These are phyloP conservation scores for Verticillium albo-atrum DNA, from an alignment of 2,329 filamentous ascomycete species.

Conservation along the genomic window DNA sequence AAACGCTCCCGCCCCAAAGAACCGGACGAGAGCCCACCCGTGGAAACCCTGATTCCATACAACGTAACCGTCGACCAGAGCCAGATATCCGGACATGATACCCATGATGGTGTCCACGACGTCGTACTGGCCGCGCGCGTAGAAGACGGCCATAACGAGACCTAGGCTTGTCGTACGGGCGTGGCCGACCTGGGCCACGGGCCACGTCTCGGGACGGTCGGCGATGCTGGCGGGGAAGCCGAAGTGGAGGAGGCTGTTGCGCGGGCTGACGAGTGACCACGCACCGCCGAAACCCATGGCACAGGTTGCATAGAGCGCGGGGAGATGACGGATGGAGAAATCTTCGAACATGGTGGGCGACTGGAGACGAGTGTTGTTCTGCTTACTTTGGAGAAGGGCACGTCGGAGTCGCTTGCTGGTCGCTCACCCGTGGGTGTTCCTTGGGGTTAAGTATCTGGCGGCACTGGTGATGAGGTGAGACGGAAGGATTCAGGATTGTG, in stretches of 20 bases:
- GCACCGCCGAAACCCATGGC: constrained; percentile 13
- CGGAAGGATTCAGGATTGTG: neutral
- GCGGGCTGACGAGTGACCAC: constrained; percentile 10
- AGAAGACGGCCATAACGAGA: constrained; percentile 16
- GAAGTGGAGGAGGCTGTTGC: constrained; percentile 13
- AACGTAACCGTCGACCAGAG: constrained; percentile 10
- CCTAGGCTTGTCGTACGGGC: constrained; percentile 14
- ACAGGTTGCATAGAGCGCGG: constrained; percentile 11
- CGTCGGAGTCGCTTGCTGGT: too few species aligned
- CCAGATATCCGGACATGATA: constrained; percentile 10
- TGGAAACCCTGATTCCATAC: constrained; percentile 10
- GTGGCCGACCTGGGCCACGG: constrained; percentile 12
- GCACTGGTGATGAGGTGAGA: neutral
- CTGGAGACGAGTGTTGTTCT: neutral
- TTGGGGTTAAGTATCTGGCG: neutral
- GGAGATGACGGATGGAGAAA: constrained; percentile 11
- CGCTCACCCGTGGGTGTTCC: too few species aligned
- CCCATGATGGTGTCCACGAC: constrained; percentile 13
- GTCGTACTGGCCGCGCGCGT: constrained; percentile 12
- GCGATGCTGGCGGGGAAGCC: constrained; percentile 10
- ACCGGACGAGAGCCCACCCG: constrained; percentile 9
- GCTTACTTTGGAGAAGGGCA: neutral
- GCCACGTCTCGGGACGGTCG: constrained; percentile 13
- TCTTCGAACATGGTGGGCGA: constrained; percentile 8
- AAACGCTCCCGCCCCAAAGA: constrained; percentile 10